phyloP scores from a whole-genome alignment of 192 early-diverging fungal species.

The Coemansia sp. region DNA sequence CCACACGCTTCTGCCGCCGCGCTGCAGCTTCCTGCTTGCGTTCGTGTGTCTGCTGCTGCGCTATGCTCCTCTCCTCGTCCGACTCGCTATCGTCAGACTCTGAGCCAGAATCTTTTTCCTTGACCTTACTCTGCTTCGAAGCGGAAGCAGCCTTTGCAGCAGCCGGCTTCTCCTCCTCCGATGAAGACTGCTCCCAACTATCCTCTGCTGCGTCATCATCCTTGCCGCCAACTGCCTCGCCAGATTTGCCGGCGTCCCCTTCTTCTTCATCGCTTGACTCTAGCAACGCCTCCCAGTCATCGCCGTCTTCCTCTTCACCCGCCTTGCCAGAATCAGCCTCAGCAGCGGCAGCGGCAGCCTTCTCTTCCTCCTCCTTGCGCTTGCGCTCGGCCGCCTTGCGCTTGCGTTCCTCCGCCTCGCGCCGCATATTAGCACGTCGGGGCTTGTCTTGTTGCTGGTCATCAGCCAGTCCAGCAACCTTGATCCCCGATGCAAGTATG shows the following conservation, averaged over 20 bases:
- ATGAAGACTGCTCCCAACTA: constrained; percentile 52
- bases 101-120: constrained; percentile 43
- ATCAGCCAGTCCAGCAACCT: constrained; percentile 60
- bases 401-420: constrained; percentile 49
- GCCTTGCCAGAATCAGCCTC: constrained; percentile 58
- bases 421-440: constrained; percentile 15
- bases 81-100: constrained; percentile 51
- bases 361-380: constrained; percentile 57
- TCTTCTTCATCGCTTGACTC: constrained; percentile 55
- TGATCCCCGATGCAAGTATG: constrained; percentile 74
- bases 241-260: constrained; percentile 35
- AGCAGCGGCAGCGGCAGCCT: constrained; percentile 66
- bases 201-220: neutral
- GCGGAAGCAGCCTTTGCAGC: constrained; percentile 11
- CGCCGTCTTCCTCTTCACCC: constrained; percentile 26
- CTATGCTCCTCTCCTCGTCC: constrained; percentile 64
- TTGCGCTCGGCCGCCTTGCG: constrained; percentile 39
- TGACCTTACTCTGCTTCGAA: constrained; percentile 60
- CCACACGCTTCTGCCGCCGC: constrained; percentile 69
- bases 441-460: constrained; percentile 17
- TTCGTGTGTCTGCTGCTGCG: constrained; percentile 62
- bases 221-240: constrained; percentile 24
- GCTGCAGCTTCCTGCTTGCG: constrained; percentile 79
- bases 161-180: constrained; percentile 24
- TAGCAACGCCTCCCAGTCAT: constrained; percentile 47